phyloP scores from a whole-genome alignment of 2,329 filamentous ascomycete genomes.

The Colletotrichum sp. region DNA sequence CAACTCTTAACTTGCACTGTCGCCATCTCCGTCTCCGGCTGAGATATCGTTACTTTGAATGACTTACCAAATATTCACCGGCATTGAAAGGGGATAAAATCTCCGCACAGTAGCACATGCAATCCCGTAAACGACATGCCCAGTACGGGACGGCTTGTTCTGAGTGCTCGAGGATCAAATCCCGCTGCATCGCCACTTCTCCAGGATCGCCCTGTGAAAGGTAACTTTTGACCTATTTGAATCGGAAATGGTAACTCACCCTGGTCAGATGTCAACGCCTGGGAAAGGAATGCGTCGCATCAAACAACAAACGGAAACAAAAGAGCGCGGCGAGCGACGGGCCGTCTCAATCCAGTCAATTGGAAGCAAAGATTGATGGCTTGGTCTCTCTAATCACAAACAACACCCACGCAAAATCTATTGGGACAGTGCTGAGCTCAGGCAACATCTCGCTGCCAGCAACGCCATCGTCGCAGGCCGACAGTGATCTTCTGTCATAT shows the following conservation, averaged over 20 bases:
- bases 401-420: not conserved
- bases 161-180: not conserved
- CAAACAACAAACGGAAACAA: not conserved
- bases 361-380: not conserved
- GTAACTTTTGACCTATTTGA: accelerated
- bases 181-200: not conserved
- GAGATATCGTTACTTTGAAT: not conserved
- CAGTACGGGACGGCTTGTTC: not conserved
- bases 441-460: not conserved
- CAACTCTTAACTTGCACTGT: not conserved
- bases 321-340: accelerated
- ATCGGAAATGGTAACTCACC: accelerated
- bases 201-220: not conserved
- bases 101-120: not conserved
- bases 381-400: not conserved
- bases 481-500: not conserved
- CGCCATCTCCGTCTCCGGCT: not conserved
- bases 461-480: not conserved
- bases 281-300: not conserved
- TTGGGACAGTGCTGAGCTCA: not conserved
- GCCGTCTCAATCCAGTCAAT: not conserved
- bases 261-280: not conserved
- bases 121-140: not conserved
- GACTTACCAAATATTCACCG: accelerated
- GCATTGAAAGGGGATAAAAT: not conserved